Conservation (phyloP, 2,329 filamentous ascomycete genomes). For the Rhinocladiella similis region DNA sequence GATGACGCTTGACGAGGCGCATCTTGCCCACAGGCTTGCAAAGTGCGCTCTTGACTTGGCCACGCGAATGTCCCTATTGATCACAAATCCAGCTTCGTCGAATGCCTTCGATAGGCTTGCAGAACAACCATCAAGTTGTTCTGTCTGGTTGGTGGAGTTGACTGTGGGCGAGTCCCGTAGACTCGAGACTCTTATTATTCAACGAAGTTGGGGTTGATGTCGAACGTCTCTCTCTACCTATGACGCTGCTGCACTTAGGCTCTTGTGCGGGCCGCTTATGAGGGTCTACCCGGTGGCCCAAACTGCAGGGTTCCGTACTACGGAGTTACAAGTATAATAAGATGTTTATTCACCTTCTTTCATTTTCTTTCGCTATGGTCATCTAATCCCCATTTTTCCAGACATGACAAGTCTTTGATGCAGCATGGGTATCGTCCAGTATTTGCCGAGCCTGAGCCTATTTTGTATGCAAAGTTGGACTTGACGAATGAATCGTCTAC, state of each 20-base stretch:
- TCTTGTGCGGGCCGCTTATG: not conserved
- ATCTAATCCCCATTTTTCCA: not conserved
- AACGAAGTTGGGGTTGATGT: not conserved
- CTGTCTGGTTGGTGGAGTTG: not conserved
- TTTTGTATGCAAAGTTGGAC: not conserved
- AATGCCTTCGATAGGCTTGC: too few relatives aligned
- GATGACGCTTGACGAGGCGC: slow-evolving; percentile 66
- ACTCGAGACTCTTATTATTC: not conserved
- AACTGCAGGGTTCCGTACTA: too few relatives aligned
- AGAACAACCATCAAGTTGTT: too few relatives aligned
- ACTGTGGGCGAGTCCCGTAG: not conserved
- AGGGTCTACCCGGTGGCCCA: too few relatives aligned
- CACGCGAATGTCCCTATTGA: not conserved
- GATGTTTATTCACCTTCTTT: not conserved
- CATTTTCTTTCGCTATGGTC: not conserved
- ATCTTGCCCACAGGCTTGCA: slow-evolving; percentile 42
- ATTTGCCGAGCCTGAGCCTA: not conserved
- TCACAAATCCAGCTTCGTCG: not conserved
- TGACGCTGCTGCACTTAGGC: not conserved
- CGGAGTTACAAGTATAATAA: too few relatives aligned
- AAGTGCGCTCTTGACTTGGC: not conserved
- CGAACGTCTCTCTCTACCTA: not conserved
- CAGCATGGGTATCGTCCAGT: slow-evolving; percentile 2
- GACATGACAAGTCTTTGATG: not conserved
- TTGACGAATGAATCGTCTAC: slow-evolving; percentile 24